Evolutionary conservation across 129 eudicot genomes (phyloP).

Genomic region (Flaveria linearis): DNA sequence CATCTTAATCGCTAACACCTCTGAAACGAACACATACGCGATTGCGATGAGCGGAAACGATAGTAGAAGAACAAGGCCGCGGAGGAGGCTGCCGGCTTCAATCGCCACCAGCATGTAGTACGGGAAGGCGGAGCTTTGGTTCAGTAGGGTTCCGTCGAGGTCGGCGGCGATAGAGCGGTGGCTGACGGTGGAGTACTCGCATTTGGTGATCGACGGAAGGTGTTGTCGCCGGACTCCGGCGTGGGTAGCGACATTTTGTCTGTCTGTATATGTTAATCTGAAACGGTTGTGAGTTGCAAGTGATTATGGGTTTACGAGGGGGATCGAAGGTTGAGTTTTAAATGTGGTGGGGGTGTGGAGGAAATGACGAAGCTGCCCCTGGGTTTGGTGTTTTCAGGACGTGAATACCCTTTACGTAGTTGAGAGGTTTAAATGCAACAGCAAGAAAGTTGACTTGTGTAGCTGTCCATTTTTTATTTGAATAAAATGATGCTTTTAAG

Average conservation of each 20-base stretch:
- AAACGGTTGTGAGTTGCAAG: no score
- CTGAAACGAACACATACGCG: conserved; percentile 79
- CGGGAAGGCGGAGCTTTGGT: conserved; percentile 77
- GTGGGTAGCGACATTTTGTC: conserved; percentile 35
- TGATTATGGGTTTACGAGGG: background rate
- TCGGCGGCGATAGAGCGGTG: conserved; percentile 86
- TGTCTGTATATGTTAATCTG: no score
- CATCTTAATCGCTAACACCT: conserved; percentile 72
- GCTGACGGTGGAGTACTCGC: conserved; percentile 52
- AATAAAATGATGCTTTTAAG: no score
- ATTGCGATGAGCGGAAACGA: conserved; percentile 72
- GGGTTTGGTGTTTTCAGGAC: background rate
- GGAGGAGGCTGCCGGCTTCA: conserved; percentile 91
- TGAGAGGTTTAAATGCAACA: conserved; percentile 39
- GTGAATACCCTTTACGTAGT: conserved; percentile 17
- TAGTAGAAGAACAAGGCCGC: conserved; percentile 72
- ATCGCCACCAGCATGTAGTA: conserved; percentile 94
- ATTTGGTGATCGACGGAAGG: conserved; percentile 56
- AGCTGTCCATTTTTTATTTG: background rate
- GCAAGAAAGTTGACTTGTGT: conserved; percentile 28
- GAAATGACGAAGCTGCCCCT: conserved; percentile 27
- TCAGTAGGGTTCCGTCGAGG: conserved; percentile 89
- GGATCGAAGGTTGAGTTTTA: conserved; percentile 30
- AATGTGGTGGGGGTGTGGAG: conserved; percentile 2
- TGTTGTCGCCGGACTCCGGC: conserved; percentile 37